These are phyloP conservation scores for Litsea cubeba DNA, from an alignment of 164 flowering plant species.

Conservation along the genomic window DNA sequence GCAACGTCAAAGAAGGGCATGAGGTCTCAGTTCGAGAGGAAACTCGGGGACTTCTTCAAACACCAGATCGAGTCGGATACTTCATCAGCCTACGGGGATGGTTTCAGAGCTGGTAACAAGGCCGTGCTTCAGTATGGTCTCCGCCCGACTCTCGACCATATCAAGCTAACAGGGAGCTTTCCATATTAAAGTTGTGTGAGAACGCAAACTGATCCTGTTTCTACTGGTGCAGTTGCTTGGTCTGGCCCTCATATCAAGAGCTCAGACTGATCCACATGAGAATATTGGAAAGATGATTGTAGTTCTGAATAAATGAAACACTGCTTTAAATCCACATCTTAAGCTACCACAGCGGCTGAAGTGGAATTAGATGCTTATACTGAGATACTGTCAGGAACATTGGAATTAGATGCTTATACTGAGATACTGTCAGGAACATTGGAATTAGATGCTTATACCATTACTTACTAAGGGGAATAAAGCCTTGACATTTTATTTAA, in stretches of 20 bases:
- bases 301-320: not conserved
- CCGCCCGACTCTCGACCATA: slow-evolving; percentile 65
- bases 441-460: too few relatives aligned
- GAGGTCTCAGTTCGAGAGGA: slow-evolving; percentile 67
- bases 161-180: slow-evolving; percentile 66
- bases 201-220: not conserved
- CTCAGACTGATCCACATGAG: slow-evolving; percentile 20
- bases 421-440: too few relatives aligned
- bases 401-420: too few relatives aligned
- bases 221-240: not conserved
- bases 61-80: slow-evolving; percentile 89
- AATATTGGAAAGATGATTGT: not conserved
- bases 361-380: too few relatives aligned
- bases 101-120: slow-evolving; percentile 69
- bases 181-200: slow-evolving; percentile 30
- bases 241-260: slow-evolving; percentile 18
- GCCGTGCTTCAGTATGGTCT: slow-evolving; percentile 80
- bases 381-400: too few relatives aligned
- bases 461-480: too few relatives aligned
- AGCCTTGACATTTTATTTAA: too few relatives aligned
- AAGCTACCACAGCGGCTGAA: too few relatives aligned
- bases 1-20: slow-evolving; percentile 37
- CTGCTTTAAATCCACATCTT: not conserved
- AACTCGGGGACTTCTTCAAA: slow-evolving; percentile 83
- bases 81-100: slow-evolving; percentile 86